Conservation (phyloP, 495 filamentous ascomycete species). For the Tuber melanosporum region DNA sequence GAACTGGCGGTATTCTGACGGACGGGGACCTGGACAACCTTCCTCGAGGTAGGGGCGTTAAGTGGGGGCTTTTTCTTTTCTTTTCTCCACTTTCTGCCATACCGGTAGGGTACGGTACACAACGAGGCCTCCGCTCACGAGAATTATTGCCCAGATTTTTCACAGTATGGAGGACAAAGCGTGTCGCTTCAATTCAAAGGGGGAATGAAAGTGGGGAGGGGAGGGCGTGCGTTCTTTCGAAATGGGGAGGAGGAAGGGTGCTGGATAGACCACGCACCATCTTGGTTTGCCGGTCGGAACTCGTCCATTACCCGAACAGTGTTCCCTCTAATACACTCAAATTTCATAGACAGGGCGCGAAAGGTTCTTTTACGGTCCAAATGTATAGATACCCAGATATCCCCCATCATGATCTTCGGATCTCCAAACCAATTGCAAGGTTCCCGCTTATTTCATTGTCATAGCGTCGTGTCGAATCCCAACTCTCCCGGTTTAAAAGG, state of each 20-base stretch:
- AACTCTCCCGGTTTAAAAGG: neutral
- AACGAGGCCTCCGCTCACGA: neutral
- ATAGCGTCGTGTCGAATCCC: neutral
- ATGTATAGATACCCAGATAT: neutral
- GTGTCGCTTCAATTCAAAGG: neutral
- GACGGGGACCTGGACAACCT: neutral
- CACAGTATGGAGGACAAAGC: neutral
- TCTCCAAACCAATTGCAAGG: slow-evolving; percentile 5
- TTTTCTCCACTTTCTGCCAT: neutral
- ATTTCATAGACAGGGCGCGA: neutral
- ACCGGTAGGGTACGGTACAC: neutral
- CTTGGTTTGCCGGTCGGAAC: neutral
- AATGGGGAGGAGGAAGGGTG: neutral
- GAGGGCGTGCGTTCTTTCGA: neutral
- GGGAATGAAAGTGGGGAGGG: neutral
- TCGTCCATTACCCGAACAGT: neutral
- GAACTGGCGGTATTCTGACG: neutral
- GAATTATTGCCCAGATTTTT: neutral
- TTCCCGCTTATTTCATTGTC: neutral
- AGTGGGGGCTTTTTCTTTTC: neutral
- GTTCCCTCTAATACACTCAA: neutral
- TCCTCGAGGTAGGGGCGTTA: neutral
- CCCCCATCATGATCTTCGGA: neutral
- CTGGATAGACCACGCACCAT: neutral
- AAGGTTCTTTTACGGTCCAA: neutral